phyloP scores from a whole-genome alignment of 352 stramenopile genomes.

The Globisporangium alternatum region DNA sequence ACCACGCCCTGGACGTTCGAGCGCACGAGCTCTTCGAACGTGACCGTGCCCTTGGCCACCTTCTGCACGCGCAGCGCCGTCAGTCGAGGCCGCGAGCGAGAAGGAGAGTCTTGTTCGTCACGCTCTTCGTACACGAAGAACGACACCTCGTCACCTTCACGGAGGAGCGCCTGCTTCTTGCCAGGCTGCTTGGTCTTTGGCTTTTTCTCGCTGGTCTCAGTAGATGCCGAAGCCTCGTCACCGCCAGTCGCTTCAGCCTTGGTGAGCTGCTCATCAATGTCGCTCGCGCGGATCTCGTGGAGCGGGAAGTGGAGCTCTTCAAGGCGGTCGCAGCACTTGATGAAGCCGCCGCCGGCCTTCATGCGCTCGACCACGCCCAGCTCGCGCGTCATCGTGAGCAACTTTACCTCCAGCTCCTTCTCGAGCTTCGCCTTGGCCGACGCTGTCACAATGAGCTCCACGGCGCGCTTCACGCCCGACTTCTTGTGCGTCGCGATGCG shows the following conservation, averaged over 20 bases:
- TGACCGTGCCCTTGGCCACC: slow-evolving; percentile 47
- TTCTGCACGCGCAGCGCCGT: slow-evolving; percentile 72
- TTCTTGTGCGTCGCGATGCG: slow-evolving; percentile 71
- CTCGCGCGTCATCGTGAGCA: slow-evolving; percentile 54
- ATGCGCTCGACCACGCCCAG: slow-evolving; percentile 54
- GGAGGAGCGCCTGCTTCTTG: slow-evolving; percentile 22
- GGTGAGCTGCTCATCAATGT: slow-evolving; percentile 1
- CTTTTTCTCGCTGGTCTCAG: slow-evolving; percentile 3
- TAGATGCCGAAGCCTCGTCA: background rate
- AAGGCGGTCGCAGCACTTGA: slow-evolving; percentile 63
- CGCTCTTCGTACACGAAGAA: slow-evolving; percentile 78
- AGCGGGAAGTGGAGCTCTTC: slow-evolving; percentile 76
- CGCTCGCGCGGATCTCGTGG: slow-evolving; percentile 50
- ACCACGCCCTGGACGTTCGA: slow-evolving; percentile 59
- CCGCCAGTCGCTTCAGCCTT: slow-evolving; percentile 15
- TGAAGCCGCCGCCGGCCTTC: slow-evolving; percentile 64
- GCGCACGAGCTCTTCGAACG: slow-evolving; percentile 60
- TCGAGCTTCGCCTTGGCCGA: slow-evolving; percentile 64
- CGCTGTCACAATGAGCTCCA: slow-evolving; percentile 54
- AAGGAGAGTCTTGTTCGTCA: slow-evolving; percentile 32
- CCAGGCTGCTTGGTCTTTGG: slow-evolving; percentile 15
- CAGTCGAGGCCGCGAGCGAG: slow-evolving; percentile 32
- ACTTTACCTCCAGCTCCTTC: slow-evolving; percentile 65
- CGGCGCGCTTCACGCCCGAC: slow-evolving; percentile 55
- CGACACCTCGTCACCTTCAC: slow-evolving; percentile 71